Conservation (phyloP, 179 eudicot species). For the Silene coronaria region DNA sequence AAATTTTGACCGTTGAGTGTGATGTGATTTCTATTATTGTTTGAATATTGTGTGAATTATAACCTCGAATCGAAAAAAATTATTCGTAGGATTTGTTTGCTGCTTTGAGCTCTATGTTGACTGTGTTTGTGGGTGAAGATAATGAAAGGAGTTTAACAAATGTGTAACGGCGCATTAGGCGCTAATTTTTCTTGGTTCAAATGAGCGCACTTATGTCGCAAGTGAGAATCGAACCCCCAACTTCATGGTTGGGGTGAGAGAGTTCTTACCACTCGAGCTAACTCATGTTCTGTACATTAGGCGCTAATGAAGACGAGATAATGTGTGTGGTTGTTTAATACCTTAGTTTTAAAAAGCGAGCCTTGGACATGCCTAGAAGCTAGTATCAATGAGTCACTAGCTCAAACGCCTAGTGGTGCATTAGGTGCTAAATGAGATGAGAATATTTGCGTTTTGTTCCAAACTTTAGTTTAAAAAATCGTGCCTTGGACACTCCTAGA, state of each 20-base stretch:
- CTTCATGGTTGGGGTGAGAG: too few species aligned
- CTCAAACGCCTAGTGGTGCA: background rate
- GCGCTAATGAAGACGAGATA: background rate
- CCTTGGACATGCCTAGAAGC: background rate
- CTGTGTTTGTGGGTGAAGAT: background rate
- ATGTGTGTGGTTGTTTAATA: background rate
- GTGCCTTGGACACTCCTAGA: too few species aligned
- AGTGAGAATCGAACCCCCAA: too few species aligned
- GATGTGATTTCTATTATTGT: background rate
- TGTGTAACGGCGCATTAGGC: background rate
- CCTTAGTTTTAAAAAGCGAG: too few species aligned
- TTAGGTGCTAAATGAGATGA: too few species aligned
- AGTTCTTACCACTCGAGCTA: too few species aligned
- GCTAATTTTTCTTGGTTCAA: too few species aligned
- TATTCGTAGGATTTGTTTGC: background rate
- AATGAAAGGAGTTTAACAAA: background rate
- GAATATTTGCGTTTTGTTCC: too few species aligned
- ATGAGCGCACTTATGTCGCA: too few species aligned
- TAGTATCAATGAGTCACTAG: background rate
- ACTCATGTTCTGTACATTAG: too few species aligned
- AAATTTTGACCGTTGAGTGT: conserved; percentile 11
- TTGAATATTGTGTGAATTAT: background rate
- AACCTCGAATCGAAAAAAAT: background rate
- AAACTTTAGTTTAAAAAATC: too few species aligned
- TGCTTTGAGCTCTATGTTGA: background rate